Base-by-base conservation (phyloP, 2,329 filamentous ascomycete genomes). In the Trichoderma pleuroti region DNA sequence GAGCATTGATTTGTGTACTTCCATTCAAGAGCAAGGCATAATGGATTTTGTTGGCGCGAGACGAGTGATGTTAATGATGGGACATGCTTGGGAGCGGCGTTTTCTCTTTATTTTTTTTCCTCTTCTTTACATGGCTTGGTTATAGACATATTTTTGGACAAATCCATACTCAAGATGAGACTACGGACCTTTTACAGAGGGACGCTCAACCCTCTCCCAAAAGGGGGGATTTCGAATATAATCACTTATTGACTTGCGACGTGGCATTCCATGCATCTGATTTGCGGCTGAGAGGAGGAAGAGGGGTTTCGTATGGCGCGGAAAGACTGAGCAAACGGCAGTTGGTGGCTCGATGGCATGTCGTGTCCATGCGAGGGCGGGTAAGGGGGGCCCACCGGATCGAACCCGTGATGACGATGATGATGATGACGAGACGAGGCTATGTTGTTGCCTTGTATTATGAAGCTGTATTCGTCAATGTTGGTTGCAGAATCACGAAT, bases 31-130 rank as follows among this genome's bases (percentile, higher is more conserved):
- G 65, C 65, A 68, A 52, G 64, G 56, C 65, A 60, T 52, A 52
- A 68, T 60, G 56, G 28, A 68, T 59, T 60, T 36, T 61, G 49
- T 66, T 68, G 65, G 65, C 65, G 56, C 65, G 65, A 61, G 56
- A 52, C 28, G 65, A 57, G 42, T 36, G 54, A 68, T 26, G 56
- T 46, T 34, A 8, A 68, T 60, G 65, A 60, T 60, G 65, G 56
- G 39, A 52, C 32, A 49, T 60, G n/a, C 16, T 28, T 49, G 65
- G 39, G 18, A 39, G 34, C 49, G 65, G 65, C 65, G 65, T 68
- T 52, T 21, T 26, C 26, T 42, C 3, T 16, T 8, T 5, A 9
- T 39, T 16, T 10, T 12, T 30, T 39, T n/a, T 59, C 32, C 30
- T 34, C 8, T 59, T 4, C n/a, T 14, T 52, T 7, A 52, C 46